Evolutionary conservation across 257 asterid genomes (phyloP), one percentile per base, ranked within the genome.

Genomic region (Solanum virginianum): DNA sequence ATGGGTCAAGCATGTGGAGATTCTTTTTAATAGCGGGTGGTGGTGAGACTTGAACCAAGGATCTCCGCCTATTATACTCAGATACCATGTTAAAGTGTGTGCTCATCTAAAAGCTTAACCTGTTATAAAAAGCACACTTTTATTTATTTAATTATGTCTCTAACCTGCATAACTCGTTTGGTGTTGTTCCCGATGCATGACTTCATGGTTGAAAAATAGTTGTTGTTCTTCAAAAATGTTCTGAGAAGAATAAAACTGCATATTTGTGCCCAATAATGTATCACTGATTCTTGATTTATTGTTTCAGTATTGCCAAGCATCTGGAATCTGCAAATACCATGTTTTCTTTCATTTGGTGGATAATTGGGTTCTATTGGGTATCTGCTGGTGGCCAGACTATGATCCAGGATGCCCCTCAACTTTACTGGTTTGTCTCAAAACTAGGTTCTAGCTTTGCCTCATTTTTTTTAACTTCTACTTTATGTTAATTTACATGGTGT

Each of bases 291-390:
- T 75, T 74, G 80, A 56, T 96, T 89, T 96, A 93, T 77, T 96
- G 98, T 98, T 88, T 80, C 95, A 95, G 99, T 80, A 90, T 88
- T 83, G 90, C 94, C n/a, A 94, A 90, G 84, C 97, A 94, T 90
- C 90, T 95, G 90, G 97, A 96, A 90, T 94, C 98, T 24, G 98
- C 98, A 80, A 97, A 94, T 85, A 93, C 99, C 12, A 94, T 97
- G 98, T 97, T 97, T 90, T 95, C 98, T 9, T 97, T 97, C 93
- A 92, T 97, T 91, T 97, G 99, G 99, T 97, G 99, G 99, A 93
- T 97, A 88, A 87, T 97, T 70, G 98, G 99, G 83, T 97, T 97
- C 90, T 97, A 97, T 74, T 97, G 98, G 99, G 94, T 97, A 63
- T 93, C 98, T 85, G 93, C 95, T 84, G 98, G 95, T 62, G 94